Evolutionary conservation across 2,329 filamentous ascomycete species (phyloP).

Genomic region (Xylariaceae sp.): DNA sequence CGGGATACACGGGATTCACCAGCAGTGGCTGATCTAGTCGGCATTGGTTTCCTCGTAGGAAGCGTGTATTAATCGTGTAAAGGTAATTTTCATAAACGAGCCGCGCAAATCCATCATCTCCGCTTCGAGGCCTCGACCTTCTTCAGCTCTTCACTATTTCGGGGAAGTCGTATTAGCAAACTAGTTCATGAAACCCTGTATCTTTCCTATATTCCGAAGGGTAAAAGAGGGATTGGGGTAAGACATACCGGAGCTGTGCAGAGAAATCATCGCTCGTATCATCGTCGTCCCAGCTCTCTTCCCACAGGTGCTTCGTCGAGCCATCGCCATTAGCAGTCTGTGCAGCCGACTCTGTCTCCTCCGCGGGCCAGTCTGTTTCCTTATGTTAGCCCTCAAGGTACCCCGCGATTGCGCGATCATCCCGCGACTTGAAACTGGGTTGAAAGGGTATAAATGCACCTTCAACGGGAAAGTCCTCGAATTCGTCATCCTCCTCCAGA

Average conservation of each 20-base stretch:
- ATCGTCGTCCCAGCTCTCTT: constrained; percentile 99
- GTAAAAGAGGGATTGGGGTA: not conserved
- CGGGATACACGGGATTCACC: not conserved
- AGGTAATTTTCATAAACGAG: not conserved
- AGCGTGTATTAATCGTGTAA: not conserved
- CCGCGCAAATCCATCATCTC: constrained; percentile 36
- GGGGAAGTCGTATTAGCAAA: not conserved
- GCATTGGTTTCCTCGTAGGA: not conserved
- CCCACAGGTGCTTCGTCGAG: constrained; percentile 79
- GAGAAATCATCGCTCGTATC: constrained; percentile 97
- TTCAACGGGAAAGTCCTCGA: constrained; percentile 97
- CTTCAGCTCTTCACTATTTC: constrained; percentile 76
- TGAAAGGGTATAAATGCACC: constrained; percentile 47
- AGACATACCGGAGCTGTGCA: constrained; percentile 77
- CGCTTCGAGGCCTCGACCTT: constrained; percentile 79
- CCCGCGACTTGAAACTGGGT: not conserved
- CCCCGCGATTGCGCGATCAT: not conserved
- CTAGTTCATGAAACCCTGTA: not conserved
- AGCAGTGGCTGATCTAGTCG: not conserved
- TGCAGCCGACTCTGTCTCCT: constrained; percentile 72
- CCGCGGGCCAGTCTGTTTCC: constrained; percentile 79
- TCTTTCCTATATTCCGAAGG: not conserved
- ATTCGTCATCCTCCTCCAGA: constrained; percentile 96
- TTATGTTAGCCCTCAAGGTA: constrained; percentile 7
- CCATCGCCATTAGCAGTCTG: constrained; percentile 47